Percentiles rank a stretch among this genome's conserved stretches.
Conservation (phyloP, 805 yeast genomes). For the Saccharomycopsis sp. region DNA sequence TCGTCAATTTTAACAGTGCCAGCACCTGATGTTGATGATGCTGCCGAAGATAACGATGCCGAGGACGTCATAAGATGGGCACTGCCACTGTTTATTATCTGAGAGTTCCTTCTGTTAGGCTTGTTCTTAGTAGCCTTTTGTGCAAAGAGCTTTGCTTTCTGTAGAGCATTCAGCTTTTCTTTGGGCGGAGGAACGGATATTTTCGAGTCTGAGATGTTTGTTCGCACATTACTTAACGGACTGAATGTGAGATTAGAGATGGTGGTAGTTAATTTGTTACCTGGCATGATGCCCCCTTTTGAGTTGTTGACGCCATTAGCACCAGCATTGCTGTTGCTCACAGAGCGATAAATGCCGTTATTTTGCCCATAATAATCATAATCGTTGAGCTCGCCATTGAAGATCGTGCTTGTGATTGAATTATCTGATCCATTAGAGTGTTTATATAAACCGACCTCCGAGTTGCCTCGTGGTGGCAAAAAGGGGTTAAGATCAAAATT, state of each 20-base stretch:
- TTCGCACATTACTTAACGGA: constrained; percentile 14
- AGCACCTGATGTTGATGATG: not conserved
- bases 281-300: not conserved
- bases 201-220: constrained; percentile 8
- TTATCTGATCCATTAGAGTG: constrained; percentile 12
- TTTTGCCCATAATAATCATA: not conserved
- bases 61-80: not conserved
- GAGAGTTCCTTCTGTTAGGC: not conserved
- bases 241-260: constrained; percentile 19
- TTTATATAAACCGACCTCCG: constrained; percentile 7
- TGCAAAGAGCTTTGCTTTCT: constrained; percentile 12
- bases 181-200: not conserved
- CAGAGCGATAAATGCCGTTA: not conserved
- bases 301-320: not conserved
- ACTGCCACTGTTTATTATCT: not conserved
- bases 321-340: not conserved
- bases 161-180: constrained; percentile 8
- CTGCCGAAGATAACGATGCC: not conserved
- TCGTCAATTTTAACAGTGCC: not conserved
- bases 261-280: constrained; percentile 4
- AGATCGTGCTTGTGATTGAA: constrained; percentile 1
- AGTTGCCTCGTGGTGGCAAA: not conserved
- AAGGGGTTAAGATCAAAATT: not conserved
- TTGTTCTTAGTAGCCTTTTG: constrained; percentile 8
- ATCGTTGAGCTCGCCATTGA: constrained; percentile 2